phyloP scores from a whole-genome alignment of 306 rosid genomes.

The Ceratonia siliqua region DNA sequence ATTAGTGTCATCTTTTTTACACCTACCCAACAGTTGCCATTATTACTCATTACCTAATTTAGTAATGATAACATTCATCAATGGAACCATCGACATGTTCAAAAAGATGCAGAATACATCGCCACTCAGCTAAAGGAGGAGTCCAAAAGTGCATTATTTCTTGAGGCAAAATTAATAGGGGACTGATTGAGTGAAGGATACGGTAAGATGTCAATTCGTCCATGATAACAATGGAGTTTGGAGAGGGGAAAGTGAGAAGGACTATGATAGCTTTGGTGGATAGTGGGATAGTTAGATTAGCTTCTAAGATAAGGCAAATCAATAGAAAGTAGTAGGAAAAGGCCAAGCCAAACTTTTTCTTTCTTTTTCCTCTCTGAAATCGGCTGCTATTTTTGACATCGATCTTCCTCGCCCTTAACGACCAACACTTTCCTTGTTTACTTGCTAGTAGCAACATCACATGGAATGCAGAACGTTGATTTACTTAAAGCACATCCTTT shows the following conservation, averaged over 20 bases:
- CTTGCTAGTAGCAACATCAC: neutral
- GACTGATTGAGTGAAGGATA: conserved; percentile 39
- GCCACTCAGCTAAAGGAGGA: conserved; percentile 17
- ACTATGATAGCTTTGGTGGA: conserved; percentile 32
- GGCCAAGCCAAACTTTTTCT: conserved; percentile 28
- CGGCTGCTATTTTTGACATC: conserved; percentile 25
- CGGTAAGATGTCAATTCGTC: conserved; percentile 29
- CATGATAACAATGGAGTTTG: conserved; percentile 20
- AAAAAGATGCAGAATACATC: conserved; percentile 25
- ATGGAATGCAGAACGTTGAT: conserved; percentile 26
- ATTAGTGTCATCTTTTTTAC: conserved; percentile 35
- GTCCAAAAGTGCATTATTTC: conserved; percentile 26
- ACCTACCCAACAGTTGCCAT: conserved; percentile 39
- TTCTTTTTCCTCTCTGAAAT: conserved; percentile 22
- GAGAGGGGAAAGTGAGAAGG: conserved; percentile 19
- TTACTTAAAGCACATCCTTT: conserved; percentile 5
- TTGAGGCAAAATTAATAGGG: neutral
- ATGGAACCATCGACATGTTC: neutral
- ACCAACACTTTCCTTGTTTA: neutral
- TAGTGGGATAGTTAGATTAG: conserved; percentile 37
- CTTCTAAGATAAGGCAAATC: conserved; percentile 63
- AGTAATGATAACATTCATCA: neutral
- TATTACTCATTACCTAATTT: conserved; percentile 18
- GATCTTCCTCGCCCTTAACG: conserved; percentile 21
- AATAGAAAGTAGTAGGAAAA: conserved; percentile 28